These are phyloP conservation scores for Cercophora sp. DNA, from an alignment of 495 filamentous ascomycete genomes.

Conservation along the genomic window DNA sequence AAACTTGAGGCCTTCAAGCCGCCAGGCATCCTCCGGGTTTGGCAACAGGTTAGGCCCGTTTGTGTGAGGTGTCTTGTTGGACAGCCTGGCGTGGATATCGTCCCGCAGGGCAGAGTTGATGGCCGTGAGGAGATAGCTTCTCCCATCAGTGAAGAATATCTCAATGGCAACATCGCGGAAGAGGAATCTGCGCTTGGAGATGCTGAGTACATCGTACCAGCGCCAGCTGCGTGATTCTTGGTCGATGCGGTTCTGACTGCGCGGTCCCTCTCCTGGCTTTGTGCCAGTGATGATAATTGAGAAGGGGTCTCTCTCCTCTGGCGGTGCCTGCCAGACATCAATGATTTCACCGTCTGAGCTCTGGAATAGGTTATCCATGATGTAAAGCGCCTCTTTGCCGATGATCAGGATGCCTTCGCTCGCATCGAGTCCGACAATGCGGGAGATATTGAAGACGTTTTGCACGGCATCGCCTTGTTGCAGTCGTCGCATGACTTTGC, in stretches of 20 bases:
- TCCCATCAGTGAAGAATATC: conserved; percentile 93
- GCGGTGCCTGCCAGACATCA: conserved; percentile 87
- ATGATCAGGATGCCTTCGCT: conserved; percentile 87
- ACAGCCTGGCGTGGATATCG: conserved; percentile 69
- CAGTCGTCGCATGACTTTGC: conserved; percentile 92
- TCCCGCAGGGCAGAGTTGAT: conserved; percentile 69
- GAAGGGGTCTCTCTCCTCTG: conserved; percentile 91
- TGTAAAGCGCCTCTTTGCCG: conserved; percentile 89
- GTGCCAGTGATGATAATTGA: conserved; percentile 85
- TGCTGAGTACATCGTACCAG: conserved; percentile 89
- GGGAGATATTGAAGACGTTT: conserved; percentile 88
- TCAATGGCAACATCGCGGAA: conserved; percentile 95
- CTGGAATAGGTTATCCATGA: conserved; percentile 93
- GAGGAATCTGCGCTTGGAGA: conserved; percentile 93
- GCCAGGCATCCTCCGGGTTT: conserved; percentile 72
- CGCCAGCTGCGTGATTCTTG: conserved; percentile 87
- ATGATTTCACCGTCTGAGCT: conserved; percentile 92
- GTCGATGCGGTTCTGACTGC: conserved; percentile 49
- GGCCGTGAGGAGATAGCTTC: conserved; percentile 87
- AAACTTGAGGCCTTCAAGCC: conserved; percentile 77
- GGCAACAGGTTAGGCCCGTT: conserved; percentile 44
- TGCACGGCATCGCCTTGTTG: conserved; percentile 91
- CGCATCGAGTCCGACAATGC: conserved; percentile 88
- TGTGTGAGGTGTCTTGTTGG: conserved; percentile 73
- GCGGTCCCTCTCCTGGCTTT: conserved; percentile 58